Percentiles rank a stretch among this genome's conserved stretches.
These are phyloP conservation scores for Corymbia citriodora DNA, from an alignment of 441 rosid species.

Conservation along the genomic window DNA sequence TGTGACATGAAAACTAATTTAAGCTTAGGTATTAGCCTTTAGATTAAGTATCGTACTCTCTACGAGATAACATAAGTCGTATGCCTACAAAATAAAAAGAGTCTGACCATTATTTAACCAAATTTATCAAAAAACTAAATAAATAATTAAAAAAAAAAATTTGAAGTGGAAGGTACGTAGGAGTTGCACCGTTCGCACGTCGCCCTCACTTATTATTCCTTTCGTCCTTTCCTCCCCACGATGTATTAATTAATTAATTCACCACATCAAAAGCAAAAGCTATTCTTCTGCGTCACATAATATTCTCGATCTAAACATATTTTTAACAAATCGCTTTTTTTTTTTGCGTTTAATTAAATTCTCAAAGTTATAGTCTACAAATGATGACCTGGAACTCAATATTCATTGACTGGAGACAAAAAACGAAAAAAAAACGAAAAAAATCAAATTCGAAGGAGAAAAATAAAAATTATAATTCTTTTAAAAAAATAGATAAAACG, in stretches of 20 bases:
- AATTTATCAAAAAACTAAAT: not conserved
- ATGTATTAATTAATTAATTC: not conserved
- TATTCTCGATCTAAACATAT: not conserved
- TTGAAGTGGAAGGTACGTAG: not conserved
- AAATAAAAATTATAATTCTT: not conserved
- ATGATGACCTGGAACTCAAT: not conserved
- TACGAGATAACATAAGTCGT: not conserved
- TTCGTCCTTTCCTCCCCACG: not conserved
- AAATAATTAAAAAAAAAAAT: not conserved
- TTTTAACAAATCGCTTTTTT: too few species aligned
- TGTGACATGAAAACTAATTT: too few species aligned
- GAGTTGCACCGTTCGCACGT: not conserved
- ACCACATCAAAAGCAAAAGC: not conserved
- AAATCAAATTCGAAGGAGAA: not conserved
- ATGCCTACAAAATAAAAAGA: not conserved
- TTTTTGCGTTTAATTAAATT: not conserved
- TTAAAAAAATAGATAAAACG: not conserved
- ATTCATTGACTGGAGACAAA: not conserved
- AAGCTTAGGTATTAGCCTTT: not conserved
- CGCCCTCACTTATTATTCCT: not conserved
- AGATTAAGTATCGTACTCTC: not conserved
- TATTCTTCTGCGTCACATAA: not conserved
- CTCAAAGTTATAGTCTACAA: not conserved
- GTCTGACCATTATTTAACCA: not conserved
- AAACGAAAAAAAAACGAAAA: accelerated